These are phyloP conservation scores for Chlorella ohadii DNA, from an alignment of 139 green algal genomes.

Conservation along the genomic window DNA sequence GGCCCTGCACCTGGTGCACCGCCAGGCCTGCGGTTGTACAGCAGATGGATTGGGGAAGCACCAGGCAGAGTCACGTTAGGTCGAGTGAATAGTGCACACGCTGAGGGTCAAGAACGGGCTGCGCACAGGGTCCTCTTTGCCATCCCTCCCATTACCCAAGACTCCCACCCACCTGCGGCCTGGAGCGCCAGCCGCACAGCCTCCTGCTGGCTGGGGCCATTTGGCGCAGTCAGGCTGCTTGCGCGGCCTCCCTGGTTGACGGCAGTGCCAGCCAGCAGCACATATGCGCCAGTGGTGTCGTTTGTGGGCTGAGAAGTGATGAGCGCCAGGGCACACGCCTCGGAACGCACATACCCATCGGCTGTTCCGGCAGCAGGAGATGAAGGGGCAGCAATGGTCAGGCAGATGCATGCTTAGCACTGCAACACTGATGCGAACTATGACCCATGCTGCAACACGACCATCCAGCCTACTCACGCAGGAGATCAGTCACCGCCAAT, in stretches of 20 bases:
- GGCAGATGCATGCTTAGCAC: not conserved
- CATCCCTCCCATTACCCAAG: too few species aligned
- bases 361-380: constrained; percentile 21
- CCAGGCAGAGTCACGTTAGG: not conserved
- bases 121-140: too few species aligned
- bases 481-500: too few species aligned
- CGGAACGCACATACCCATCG: constrained; percentile 65
- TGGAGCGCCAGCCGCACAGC: constrained; percentile 74
- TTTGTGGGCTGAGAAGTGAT: constrained; percentile 5
- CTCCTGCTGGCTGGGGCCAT: constrained; percentile 60
- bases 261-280: constrained; percentile 46
- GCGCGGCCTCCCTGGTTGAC: constrained; percentile 59
- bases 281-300: not conserved
- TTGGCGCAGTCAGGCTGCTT: constrained; percentile 60
- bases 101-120: too few species aligned
- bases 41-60: not conserved
- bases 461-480: not conserved
- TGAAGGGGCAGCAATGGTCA: not conserved
- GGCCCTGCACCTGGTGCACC: constrained; percentile 21
- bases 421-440: too few species aligned
- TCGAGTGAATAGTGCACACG: too few species aligned
- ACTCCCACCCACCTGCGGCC: not conserved
- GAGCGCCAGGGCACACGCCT: constrained; percentile 39
- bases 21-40: not conserved
- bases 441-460: not conserved